Evolutionary conservation across 176 grass and related monocot species (phyloP).

Genomic region (Pontederia crassipes): DNA sequence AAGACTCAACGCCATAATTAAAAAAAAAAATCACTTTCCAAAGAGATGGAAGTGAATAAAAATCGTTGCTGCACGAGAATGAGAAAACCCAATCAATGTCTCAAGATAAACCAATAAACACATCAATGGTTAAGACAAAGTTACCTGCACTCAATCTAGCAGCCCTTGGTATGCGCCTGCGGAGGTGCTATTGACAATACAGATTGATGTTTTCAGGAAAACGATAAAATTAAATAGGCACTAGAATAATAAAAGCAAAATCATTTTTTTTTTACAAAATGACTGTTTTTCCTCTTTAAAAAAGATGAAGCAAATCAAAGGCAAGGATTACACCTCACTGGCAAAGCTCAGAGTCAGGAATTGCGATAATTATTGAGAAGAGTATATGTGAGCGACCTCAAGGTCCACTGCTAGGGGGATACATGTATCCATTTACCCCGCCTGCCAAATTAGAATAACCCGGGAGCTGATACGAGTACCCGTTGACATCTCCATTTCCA

Average conservation of each 20-base stretch:
- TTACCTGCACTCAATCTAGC: too few relatives aligned
- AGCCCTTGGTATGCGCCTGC: too few relatives aligned
- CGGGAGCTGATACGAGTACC: constrained; percentile 37
- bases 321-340: constrained; percentile 45
- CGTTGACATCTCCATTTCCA: constrained; percentile 31
- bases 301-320: background rate
- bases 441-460: constrained; percentile 39
- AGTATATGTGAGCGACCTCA: constrained; percentile 32
- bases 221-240: too few relatives aligned
- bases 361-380: constrained; percentile 51
- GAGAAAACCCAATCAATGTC: too few relatives aligned
- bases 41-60: too few relatives aligned
- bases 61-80: too few relatives aligned
- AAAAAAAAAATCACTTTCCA: too few relatives aligned
- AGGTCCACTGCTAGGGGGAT: constrained; percentile 53
- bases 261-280: constrained; percentile 31
- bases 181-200: too few relatives aligned
- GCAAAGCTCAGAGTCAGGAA: constrained; percentile 36
- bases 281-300: constrained; percentile 10
- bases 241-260: constrained; percentile 4
- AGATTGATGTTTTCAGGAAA: too few relatives aligned
- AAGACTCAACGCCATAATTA: too few relatives aligned
- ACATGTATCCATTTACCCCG: constrained; percentile 33
- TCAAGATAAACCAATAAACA: too few relatives aligned
- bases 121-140: too few relatives aligned